Base-by-base conservation (phyloP, 2,329 filamentous ascomycete genomes). In the Trichoderma sp. region DNA sequence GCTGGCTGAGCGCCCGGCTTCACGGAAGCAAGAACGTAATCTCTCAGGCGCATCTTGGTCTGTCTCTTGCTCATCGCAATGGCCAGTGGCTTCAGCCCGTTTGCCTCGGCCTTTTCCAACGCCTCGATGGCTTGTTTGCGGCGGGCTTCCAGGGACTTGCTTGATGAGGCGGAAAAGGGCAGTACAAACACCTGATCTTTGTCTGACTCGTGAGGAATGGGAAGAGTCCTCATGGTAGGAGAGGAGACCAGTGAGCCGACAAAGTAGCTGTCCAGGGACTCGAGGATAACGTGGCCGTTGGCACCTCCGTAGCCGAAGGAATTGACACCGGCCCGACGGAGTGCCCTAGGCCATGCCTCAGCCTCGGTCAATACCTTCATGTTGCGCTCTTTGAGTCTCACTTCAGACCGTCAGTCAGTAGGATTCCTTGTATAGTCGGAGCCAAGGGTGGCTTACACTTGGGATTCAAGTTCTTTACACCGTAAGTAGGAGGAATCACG, bases 401-500 rank as follows among this genome's bases (percentile, higher is more conserved):
- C 59, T 62, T 17, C 4, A 2, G 1, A 9, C 3, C 0, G 12
- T 62, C 21, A 54, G 59, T 6, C 9, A 5, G 5, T 7, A 24
- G 7, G 10, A 19, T 2, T 52, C n/a, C 0, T 3, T 24, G 12
- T 2, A 3, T 17, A 5, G 15, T 7, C 21, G 7, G 17, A 24
- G 15, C 5, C 7, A 43, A 19, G 7, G 14, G 7, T 26, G 24
- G 15, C 59, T 54, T 45, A 62, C 59, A 54, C 48, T 62, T 62
- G 17, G 59, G 59, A 15, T 62, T 62, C 47, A 62, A n/a, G 12
- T 62, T 62, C 59, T 62, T 54, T 3, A 62, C 26, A 26, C 59
- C 59, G 9, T 62, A 62, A 14, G 59, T 69, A 3, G 68, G 67
- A 6, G 68, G 68, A 44, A 69, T 69, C 14, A 52, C 51, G 15